A percentile compares a stretch with the other conserved stretches of the same genome.
Conservation (phyloP, 1,284 basidiomycete species). For the Abortiporus biennis region DNA sequence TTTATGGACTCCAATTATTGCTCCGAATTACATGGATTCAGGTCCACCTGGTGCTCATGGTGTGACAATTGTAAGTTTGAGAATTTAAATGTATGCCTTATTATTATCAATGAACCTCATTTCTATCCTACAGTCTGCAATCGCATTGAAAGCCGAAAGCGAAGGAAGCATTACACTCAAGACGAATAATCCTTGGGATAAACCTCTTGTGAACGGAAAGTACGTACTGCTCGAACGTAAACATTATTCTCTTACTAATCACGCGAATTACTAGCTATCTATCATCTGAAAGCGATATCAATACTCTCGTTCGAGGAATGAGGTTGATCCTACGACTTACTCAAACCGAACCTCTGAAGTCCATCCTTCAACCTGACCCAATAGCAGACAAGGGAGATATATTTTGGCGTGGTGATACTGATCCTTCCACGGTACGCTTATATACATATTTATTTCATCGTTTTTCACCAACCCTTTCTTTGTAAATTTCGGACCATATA, state of each 20-base stretch:
- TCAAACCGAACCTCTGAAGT: slow-evolving; percentile 20
- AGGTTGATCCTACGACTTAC: slow-evolving; percentile 20
- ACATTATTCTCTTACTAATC: not conserved
- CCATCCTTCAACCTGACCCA: slow-evolving; percentile 22
- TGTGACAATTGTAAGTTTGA: slow-evolving; percentile 22
- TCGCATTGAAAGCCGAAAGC: slow-evolving; percentile 22
- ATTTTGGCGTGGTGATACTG: slow-evolving; percentile 21
- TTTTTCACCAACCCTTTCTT: not conserved
- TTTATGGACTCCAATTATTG: slow-evolving; percentile 23
- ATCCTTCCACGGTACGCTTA: slow-evolving; percentile 18
- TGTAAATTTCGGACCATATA: slow-evolving; percentile 1
- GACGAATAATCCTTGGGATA: slow-evolving; percentile 28
- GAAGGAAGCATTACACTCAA: slow-evolving; percentile 30
- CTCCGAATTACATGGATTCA: slow-evolving; percentile 17
- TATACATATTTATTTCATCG: no score
- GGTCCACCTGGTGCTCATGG: slow-evolving; percentile 18
- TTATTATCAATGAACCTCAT: no score
- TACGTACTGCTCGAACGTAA: slow-evolving; percentile 13
- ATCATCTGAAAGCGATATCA: slow-evolving; percentile 17
- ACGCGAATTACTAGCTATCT: slow-evolving; percentile 17
- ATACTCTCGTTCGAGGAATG: slow-evolving; percentile 23
- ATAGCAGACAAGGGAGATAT: slow-evolving; percentile 14
- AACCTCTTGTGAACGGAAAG: slow-evolving; percentile 36
- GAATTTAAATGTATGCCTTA: no score
- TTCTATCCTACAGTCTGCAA: slow-evolving; percentile 15